Conservation (phyloP, 2,329 filamentous ascomycete species). For the Cercospora sp. region DNA sequence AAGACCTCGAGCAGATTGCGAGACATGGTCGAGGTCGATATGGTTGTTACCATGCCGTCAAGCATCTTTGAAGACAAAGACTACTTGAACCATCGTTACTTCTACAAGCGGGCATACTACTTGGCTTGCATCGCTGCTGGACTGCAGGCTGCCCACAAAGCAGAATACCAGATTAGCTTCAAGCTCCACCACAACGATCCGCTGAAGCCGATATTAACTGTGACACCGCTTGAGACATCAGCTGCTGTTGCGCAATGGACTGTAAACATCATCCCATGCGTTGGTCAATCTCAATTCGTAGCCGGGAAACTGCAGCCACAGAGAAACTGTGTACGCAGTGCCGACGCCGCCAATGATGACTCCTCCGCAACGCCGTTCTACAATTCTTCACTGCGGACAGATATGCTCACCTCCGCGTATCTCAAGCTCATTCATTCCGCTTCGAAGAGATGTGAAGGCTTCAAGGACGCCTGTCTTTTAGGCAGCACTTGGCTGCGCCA, state of each 20-base stretch:
- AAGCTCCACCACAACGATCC: slow-evolving; percentile 37
- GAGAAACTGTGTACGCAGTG: slow-evolving; percentile 66
- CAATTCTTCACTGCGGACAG: slow-evolving; percentile 80
- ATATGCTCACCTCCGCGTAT: slow-evolving; percentile 71
- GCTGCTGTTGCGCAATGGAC: slow-evolving; percentile 50
- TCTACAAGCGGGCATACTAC: slow-evolving; percentile 92
- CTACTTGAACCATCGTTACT: slow-evolving; percentile 88
- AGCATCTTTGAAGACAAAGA: slow-evolving; percentile 89
- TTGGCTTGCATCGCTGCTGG: slow-evolving; percentile 76
- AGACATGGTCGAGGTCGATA: slow-evolving; percentile 64
- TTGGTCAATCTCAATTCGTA: slow-evolving; percentile 69
- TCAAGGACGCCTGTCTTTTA: slow-evolving; percentile 80
- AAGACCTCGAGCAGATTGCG: slow-evolving; percentile 67
- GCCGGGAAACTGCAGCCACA: slow-evolving; percentile 68
- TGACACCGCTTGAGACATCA: slow-evolving; percentile 39
- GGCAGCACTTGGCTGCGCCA: slow-evolving; percentile 89
- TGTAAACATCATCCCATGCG: slow-evolving; percentile 76
- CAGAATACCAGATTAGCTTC: slow-evolving; percentile 50
- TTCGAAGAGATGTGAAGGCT: slow-evolving; percentile 68
- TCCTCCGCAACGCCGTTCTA: slow-evolving; percentile 73
- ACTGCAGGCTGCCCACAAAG: slow-evolving; percentile 65
- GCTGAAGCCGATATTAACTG: slow-evolving; percentile 67
- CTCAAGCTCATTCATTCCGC: slow-evolving; percentile 73
- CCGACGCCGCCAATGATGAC: slow-evolving; percentile 46
- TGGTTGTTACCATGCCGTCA: slow-evolving; percentile 82